Evolutionary conservation across 768 basidiomycete species (phyloP), one percentile per base, ranked within the genome.

Genomic region (Lepiota venenata): DNA sequence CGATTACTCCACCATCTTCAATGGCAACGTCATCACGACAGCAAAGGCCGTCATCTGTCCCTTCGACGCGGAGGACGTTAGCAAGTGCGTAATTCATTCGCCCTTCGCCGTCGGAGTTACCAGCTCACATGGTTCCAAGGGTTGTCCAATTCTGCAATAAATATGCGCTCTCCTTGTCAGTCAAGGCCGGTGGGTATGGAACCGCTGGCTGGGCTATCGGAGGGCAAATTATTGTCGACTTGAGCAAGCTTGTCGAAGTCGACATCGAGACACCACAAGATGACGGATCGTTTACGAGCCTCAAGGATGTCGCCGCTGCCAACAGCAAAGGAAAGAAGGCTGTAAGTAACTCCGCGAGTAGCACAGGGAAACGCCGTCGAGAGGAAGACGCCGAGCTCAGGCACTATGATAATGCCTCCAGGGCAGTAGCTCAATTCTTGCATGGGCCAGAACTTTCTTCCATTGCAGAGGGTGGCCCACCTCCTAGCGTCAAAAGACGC

Each of bases 101-200:
- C 14, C 39, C 39, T n/a, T 20, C 37, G 44, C 29, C 14, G 18
- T 21, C 14, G 3, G 8, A 12, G 20, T 36, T 47, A 55, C 39
- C 43, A 52, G 50, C 18, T 51, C 56, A 29, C 6, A 21, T 25
- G 22, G 10, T 21, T 32, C 22, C 52, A 92, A 32, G 90, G 61
- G 74, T 83, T 52, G 68, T 96, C 54, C 60, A 78, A 11, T 93
- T 95, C 68, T 94, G 92, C 64, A 69, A 66, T n/a, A 81, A 82
- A 50, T 77, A 93, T 63, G 70, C 71, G 0, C 71, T 95, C 2
- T 83, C 87, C 9, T 81, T 88, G 4, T 93, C 91, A 8, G 79
- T 93, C 61, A 93, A 92, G 66, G 88, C 91, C 1, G 94, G 94
- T 21, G 94, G 94, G 0, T 94, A 89, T 64, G 94, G 93, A 5